phyloP scores from a whole-genome alignment of 192 early-diverging fungal species.

The Backusella morwellensis region DNA sequence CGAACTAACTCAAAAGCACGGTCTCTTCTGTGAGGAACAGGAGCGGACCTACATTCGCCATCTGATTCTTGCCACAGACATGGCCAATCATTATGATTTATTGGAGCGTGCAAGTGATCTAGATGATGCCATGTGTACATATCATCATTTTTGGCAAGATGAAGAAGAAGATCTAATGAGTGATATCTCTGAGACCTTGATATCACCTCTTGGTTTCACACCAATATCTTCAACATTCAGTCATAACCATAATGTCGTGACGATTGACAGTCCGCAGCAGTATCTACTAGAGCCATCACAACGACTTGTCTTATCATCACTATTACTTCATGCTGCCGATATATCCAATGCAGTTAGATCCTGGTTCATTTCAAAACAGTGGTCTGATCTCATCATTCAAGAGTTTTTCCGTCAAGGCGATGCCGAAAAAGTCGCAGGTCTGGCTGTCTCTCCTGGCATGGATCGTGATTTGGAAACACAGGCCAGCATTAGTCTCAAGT shows the following conservation, averaged over 20 bases:
- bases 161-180: not conserved
- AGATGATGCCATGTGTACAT: constrained; percentile 29
- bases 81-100: constrained; percentile 38
- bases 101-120: constrained; percentile 37
- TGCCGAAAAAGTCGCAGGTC: constrained; percentile 65
- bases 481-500: constrained; percentile 73
- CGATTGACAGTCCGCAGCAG: not conserved
- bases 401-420: constrained; percentile 92
- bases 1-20: constrained; percentile 67
- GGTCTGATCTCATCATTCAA: constrained; percentile 83
- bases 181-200: constrained; percentile 69
- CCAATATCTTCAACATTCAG: constrained; percentile 30
- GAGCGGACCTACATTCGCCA: constrained; percentile 33
- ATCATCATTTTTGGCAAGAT: constrained; percentile 63
- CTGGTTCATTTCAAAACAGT: constrained; percentile 81
- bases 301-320: constrained; percentile 59
- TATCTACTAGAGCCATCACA: constrained; percentile 31
- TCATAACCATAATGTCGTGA: not conserved
- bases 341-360: constrained; percentile 87
- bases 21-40: constrained; percentile 44
- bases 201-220: constrained; percentile 25
- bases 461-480: constrained; percentile 72
- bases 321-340: constrained; percentile 83
- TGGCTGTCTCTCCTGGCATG: constrained; percentile 89
- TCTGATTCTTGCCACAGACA: not conserved